Conservation (phyloP, 306 rosid genomes). For the Prunus padus region DNA sequence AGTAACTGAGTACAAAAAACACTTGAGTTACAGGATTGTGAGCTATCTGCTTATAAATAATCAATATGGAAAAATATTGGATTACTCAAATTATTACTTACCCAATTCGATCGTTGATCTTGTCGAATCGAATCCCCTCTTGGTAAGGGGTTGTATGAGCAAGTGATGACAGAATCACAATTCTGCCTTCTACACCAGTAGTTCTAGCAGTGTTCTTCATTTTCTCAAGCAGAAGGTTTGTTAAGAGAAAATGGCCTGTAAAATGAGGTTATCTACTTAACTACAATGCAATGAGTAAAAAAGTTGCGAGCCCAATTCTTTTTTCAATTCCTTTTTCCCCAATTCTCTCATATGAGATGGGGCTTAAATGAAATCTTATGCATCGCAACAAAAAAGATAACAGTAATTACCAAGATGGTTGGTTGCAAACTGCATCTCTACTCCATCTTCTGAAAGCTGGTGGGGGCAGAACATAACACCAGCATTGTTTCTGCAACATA, state of each 20-base stretch:
- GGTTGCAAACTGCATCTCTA: conserved; percentile 89
- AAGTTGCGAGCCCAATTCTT: background rate
- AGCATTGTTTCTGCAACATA: conserved; percentile 82
- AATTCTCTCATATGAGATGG: background rate
- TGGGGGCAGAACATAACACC: conserved; percentile 98
- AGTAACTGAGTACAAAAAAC: conserved; percentile 48
- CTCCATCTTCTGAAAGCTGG: conserved; percentile 72
- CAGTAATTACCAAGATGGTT: conserved; percentile 69
- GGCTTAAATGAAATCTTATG: background rate
- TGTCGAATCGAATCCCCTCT: conserved; percentile 61
- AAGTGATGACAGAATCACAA: conserved; percentile 77
- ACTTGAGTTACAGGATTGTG: background rate
- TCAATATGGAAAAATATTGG: background rate
- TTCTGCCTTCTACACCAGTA: conserved; percentile 79
- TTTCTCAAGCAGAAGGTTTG: conserved; percentile 73
- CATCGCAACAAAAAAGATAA: background rate
- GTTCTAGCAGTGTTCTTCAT: conserved; percentile 72
- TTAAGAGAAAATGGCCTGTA: conserved; percentile 78
- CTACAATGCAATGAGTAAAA: background rate
- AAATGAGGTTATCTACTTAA: background rate
- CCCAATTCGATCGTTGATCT: conserved; percentile 64
- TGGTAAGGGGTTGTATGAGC: conserved; percentile 66
- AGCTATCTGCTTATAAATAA: background rate
- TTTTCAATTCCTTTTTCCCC: no score
- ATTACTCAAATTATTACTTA: conserved; percentile 13